Evolutionary conservation across 2,329 filamentous ascomycete genomes (phyloP), one percentile per base, ranked within the genome.

Genomic region (Aspergillus sp.): DNA sequence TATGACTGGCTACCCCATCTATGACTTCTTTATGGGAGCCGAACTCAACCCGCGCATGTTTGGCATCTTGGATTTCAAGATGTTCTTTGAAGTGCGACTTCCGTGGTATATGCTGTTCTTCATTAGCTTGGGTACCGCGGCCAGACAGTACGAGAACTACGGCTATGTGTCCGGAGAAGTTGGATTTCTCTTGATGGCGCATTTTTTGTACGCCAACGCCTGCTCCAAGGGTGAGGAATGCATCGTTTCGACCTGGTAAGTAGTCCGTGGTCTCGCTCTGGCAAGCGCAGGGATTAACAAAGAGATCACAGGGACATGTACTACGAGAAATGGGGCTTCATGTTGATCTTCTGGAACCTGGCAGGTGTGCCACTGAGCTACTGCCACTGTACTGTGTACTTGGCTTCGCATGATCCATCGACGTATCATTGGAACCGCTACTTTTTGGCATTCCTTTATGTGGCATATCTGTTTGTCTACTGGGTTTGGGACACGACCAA

Each of bases 271-370:
- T 19, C 19, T 19, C 19, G 2, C 19, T 19, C 19, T 19, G 19
- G 19, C 19, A 19, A 19, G 19, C 19, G 19, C 19, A 19, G 19
- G 19, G 19, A 19, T 19, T 19, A 19, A 19, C 19, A 19, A 19
- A 19, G 19, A 19, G 19, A 19, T 19, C 19, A 1, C 45, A 81
- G 78, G 85, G 89, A 95, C 61, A 94, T 95, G 85, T 94, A 94
- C 75, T 91, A 88, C 60, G 89, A 95, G 76, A 95, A 95, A 73
- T 90, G 87, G 81, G 89, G 89, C 44, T 95, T 95, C 75, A 95
- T 95, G 89, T 80, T 95, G 56, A 94, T 94, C 68, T 95, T 95
- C 80, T 95, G 89, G 89, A 95, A 95, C 70, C 75, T 95, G 65
- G 88, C 89, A 41, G 89, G 89, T 56, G 89, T 95, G 28, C 89